Evolutionary conservation across 225 moss, liverwort and hornwort genomes (phyloP).

Genomic region (Lunularia cruciata): DNA sequence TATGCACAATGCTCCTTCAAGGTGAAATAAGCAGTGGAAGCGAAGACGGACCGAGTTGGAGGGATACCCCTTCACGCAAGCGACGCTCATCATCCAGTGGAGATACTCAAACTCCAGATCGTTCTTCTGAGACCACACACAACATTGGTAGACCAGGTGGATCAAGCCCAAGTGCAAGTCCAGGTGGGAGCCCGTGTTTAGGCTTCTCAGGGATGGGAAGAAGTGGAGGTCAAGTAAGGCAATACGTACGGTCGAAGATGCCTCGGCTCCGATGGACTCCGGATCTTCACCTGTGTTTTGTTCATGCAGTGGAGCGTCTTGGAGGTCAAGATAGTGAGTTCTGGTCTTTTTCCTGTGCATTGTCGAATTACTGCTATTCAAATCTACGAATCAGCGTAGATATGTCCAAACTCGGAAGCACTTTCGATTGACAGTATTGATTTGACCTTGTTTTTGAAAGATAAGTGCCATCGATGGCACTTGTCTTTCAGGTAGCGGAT

Average conservation of each 20-base stretch:
- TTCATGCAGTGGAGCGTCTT: constrained; percentile 69
- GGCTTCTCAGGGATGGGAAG: constrained; percentile 53
- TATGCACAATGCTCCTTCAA: constrained; percentile 56
- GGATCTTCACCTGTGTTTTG: constrained; percentile 74
- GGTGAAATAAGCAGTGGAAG: constrained; percentile 67
- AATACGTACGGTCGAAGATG: constrained; percentile 83
- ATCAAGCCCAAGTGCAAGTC: constrained; percentile 43
- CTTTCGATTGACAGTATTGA: no score
- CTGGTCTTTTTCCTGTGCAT: background rate
- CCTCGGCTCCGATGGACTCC: constrained; percentile 77
- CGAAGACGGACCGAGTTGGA: constrained; percentile 55
- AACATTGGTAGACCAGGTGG: constrained; percentile 49
- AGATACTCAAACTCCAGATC: constrained; percentile 44
- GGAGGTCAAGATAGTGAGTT: constrained; percentile 84
- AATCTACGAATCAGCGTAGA: no score
- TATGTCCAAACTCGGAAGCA: no score
- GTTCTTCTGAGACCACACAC: constrained; percentile 59
- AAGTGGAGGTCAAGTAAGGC: constrained; percentile 62
- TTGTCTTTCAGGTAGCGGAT: no score
- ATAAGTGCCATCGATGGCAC: no score
- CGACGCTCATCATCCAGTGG: constrained; percentile 66
- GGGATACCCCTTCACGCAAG: constrained; percentile 48
- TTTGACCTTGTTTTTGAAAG: no score
- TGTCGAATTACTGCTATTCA: no score
- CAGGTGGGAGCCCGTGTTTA: constrained; percentile 39